These are phyloP conservation scores for Conticribra weissflogii DNA, from an alignment of 108 stramenopile genomes.

Conservation along the genomic window DNA sequence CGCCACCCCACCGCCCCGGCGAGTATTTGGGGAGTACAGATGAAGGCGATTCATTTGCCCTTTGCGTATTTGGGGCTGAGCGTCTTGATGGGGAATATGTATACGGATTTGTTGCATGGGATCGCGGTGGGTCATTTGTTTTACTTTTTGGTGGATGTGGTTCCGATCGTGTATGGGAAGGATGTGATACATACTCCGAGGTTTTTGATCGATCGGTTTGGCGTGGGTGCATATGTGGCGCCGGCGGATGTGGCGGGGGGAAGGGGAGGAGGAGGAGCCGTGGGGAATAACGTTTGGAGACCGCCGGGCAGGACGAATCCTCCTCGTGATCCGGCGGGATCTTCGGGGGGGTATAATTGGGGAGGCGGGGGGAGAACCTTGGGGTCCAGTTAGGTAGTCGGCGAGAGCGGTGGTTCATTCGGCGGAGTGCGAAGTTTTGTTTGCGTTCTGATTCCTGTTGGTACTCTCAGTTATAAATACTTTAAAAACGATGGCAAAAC, in stretches of 20 bases:
- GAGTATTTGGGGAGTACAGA: constrained; percentile 88
- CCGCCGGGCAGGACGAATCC: constrained; percentile 46
- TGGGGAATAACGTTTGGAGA: constrained; percentile 44
- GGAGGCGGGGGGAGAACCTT: constrained; percentile 42
- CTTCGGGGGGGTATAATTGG: constrained; percentile 48
- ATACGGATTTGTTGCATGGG: constrained; percentile 72
- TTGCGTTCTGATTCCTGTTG: no score
- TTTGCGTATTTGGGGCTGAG: constrained; percentile 82
- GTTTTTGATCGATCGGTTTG: constrained; percentile 83
- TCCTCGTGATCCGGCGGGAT: constrained; percentile 40
- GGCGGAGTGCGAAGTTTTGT: no score
- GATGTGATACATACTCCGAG: constrained; percentile 82
- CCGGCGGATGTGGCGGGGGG: constrained; percentile 37
- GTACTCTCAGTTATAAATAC: no score
- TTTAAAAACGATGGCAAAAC: no score
- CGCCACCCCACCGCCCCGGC: constrained; percentile 76
- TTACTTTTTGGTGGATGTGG: constrained; percentile 89
- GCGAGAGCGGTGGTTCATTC: no score
- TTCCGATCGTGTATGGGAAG: constrained; percentile 82
- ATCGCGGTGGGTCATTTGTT: constrained; percentile 83
- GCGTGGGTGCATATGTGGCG: constrained; percentile 79
- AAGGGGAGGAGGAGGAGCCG: constrained; percentile 20
- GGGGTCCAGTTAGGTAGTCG: constrained; percentile 26
- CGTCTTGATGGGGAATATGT: constrained; percentile 73
- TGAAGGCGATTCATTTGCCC: constrained; percentile 82